Evolutionary conservation across 768 basidiomycete species (phyloP).

Genomic region (Lactarius evosmus): DNA sequence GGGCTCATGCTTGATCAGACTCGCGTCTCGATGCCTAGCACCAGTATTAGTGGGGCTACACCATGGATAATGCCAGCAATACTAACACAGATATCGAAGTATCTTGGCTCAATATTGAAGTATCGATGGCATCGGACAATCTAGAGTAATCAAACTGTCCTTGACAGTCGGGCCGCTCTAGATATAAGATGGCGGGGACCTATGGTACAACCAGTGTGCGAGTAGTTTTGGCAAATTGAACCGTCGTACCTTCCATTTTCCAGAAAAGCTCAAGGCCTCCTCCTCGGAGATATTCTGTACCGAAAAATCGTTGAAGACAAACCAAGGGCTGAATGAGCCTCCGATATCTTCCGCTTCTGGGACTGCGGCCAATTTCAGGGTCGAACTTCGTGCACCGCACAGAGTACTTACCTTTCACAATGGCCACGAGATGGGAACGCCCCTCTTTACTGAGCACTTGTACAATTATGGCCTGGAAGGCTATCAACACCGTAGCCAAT

Average conservation of each 20-base stretch:
- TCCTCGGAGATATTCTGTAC: constrained; percentile 81
- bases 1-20: constrained; percentile 72
- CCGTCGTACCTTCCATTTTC: constrained; percentile 80
- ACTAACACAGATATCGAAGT: constrained; percentile 83
- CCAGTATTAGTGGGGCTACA: not conserved
- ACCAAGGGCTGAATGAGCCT: constrained; percentile 62
- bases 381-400: not conserved
- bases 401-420: constrained; percentile 65
- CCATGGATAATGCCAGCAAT: not conserved
- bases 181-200: constrained; percentile 89
- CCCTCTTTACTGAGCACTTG: constrained; percentile 72
- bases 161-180: constrained; percentile 68
- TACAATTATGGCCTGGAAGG: constrained; percentile 67
- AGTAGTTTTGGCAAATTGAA: not conserved
- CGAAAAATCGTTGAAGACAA: constrained; percentile 94
- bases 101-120: constrained; percentile 75
- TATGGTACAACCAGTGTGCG: constrained; percentile 30
- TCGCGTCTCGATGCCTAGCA: constrained; percentile 69
- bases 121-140: constrained; percentile 66
- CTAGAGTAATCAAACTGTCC: constrained; percentile 57
- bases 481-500: not conserved
- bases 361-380: constrained; percentile 42
- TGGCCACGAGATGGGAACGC: constrained; percentile 80
- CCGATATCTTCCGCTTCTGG: constrained; percentile 54
- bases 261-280: constrained; percentile 84